Evolutionary conservation across 2,329 filamentous ascomycete species (phyloP).

Genomic region (Neonectria neomacrospora): DNA sequence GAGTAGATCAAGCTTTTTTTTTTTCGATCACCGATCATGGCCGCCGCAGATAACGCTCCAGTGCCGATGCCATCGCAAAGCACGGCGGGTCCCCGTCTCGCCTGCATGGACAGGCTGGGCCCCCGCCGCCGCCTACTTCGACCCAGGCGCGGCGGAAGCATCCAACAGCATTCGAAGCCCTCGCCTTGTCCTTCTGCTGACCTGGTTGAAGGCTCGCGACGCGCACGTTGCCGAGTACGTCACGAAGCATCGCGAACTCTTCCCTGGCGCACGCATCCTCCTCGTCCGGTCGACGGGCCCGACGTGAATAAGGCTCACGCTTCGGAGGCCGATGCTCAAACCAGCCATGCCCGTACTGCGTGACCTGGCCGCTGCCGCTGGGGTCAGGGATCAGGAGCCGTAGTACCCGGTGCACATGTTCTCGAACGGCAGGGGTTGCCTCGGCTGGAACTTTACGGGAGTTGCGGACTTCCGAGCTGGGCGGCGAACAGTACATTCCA

Average conservation of each 20-base stretch:
- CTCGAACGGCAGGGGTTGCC: conserved; percentile 63
- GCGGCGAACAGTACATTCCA: conserved; percentile 47
- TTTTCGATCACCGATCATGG: conserved; percentile 37
- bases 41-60: conserved; percentile 32
- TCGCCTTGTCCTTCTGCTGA: conserved; percentile 59
- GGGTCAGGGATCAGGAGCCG: conserved; percentile 30
- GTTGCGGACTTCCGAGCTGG: conserved; percentile 33
- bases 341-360: conserved; percentile 55
- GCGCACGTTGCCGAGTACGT: conserved; percentile 64
- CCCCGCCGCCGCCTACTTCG: conserved; percentile 50
- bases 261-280: conserved; percentile 58
- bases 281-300: conserved; percentile 56
- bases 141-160: not conserved
- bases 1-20: not conserved
- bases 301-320: conserved; percentile 50
- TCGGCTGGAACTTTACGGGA: conserved; percentile 51
- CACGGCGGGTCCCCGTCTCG: conserved; percentile 40
- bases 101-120: conserved; percentile 54
- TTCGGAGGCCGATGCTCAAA: conserved; percentile 48
- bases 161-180: conserved; percentile 46
- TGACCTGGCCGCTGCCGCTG: conserved; percentile 40
- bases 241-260: conserved; percentile 55
- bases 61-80: not conserved
- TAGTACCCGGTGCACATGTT: conserved; percentile 61
- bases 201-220: conserved; percentile 64